A percentile compares a stretch with the other conserved stretches of the same genome.
Evolutionary conservation across 1,284 basidiomycete genomes (phyloP).

Genomic region (Ustilago tritici): DNA sequence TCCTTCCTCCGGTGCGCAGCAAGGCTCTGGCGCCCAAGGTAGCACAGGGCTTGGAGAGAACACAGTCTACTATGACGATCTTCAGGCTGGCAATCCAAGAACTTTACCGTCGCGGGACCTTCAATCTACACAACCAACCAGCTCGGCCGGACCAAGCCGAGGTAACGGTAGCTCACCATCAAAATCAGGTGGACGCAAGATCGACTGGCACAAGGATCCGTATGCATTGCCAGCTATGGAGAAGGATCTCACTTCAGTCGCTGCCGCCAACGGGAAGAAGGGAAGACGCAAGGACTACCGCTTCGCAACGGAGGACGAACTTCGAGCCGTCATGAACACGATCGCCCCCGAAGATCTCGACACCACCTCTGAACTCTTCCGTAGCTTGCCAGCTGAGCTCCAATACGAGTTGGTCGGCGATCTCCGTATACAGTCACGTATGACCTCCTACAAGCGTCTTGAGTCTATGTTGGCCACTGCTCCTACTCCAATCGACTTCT

Average conservation of each 20-base stretch:
- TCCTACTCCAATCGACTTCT: constrained; percentile 91
- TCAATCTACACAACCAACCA: constrained; percentile 18
- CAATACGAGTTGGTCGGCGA: constrained; percentile 99
- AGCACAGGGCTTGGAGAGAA: constrained; percentile 66
- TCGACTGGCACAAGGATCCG: constrained; percentile 66
- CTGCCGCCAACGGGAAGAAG: constrained; percentile 38
- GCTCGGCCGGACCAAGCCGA: constrained; percentile 23
- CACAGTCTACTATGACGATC: constrained; percentile 71
- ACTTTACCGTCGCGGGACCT: constrained; percentile 78
- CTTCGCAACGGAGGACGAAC: constrained; percentile 66
- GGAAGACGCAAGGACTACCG: constrained; percentile 61
- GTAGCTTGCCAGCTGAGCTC: constrained; percentile 90
- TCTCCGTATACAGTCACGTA: constrained; percentile 88
- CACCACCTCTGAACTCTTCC: constrained; percentile 74
- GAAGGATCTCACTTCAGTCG: constrained; percentile 47
- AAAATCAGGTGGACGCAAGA: constrained; percentile 65
- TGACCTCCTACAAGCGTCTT: constrained; percentile 89
- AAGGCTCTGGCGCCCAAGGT: constrained; percentile 1
- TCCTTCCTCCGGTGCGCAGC: constrained; percentile 16
- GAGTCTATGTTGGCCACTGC: constrained; percentile 88
- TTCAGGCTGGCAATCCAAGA: constrained; percentile 30
- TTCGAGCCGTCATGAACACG: constrained; percentile 61
- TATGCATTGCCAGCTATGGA: constrained; percentile 67
- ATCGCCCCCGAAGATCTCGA: constrained; percentile 67
- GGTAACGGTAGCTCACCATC: constrained; percentile 69